Percentiles rank a stretch among this genome's conserved stretches.
phyloP scores from a whole-genome alignment of 1,284 basidiomycete genomes.

The Puccinia hordei region DNA sequence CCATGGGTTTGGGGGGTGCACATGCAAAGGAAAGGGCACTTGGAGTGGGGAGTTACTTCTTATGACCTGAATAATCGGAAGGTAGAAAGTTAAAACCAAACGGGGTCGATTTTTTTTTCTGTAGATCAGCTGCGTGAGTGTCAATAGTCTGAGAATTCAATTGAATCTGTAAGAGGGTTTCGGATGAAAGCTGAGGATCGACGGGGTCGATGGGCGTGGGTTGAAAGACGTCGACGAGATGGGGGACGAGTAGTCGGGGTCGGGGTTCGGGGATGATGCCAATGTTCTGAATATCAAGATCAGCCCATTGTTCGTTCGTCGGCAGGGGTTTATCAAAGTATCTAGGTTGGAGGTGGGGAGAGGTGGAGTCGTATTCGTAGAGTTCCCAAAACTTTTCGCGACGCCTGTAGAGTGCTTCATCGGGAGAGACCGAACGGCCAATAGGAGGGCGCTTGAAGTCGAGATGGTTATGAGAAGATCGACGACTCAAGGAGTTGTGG shows the following conservation, averaged over 20 bases:
- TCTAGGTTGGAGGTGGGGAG: constrained; percentile 31
- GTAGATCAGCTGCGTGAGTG: not conserved
- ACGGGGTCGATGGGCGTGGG: not conserved
- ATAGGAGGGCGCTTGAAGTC: not conserved
- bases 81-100: constrained; percentile 27
- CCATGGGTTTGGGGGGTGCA: too few relatives aligned
- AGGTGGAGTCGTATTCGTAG: constrained; percentile 30
- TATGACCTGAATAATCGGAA: not conserved
- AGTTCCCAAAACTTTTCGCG: constrained; percentile 33
- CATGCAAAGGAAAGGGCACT: too few relatives aligned
- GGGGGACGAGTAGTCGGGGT: not conserved
- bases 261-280: constrained; percentile 8
- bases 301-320: constrained; percentile 21
- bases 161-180: not conserved
- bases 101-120: not conserved
- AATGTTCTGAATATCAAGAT: constrained; percentile 31
- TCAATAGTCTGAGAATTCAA: not conserved
- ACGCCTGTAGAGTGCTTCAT: constrained; percentile 20
- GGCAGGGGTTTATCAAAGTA: constrained; percentile 30
- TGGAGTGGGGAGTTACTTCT: not conserved
- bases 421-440: constrained; percentile 18
- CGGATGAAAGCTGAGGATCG: not conserved
- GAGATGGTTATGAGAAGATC: not conserved
- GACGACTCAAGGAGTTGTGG: constrained; percentile 7
- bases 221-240: constrained; percentile 28